These are phyloP conservation scores for Penicillium psychrofluorescens DNA, from an alignment of 495 filamentous ascomycete genomes.

Conservation along the genomic window DNA sequence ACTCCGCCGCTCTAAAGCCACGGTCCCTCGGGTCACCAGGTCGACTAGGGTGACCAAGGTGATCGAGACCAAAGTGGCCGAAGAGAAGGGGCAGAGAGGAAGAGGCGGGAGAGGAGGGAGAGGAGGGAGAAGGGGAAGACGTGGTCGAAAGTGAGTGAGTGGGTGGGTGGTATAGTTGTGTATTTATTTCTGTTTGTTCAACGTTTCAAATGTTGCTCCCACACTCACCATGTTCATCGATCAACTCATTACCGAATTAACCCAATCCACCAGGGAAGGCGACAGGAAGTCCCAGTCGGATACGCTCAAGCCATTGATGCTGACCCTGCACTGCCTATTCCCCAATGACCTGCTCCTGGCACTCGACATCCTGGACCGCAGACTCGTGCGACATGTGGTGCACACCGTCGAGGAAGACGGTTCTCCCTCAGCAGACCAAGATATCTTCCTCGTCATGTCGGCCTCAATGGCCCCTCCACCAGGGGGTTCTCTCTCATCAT, in stretches of 20 bases:
- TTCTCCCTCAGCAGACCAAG: slow-evolving; percentile 4
- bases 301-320: slow-evolving; percentile 32
- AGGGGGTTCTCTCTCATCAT: slow-evolving; percentile 6
- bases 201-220: not conserved
- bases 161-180: not conserved
- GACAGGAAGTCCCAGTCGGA: slow-evolving; percentile 4
- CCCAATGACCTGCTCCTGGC: slow-evolving; percentile 60
- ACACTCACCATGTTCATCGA: slow-evolving; percentile 19
- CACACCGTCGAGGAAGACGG: slow-evolving; percentile 1
- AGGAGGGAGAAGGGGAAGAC: no score
- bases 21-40: no score
- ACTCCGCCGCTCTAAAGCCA: no score
- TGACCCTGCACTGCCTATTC: slow-evolving; percentile 49
- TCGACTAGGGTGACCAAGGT: no score
- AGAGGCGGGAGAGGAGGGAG: no score
- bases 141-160: not conserved
- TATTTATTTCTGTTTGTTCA: not conserved
- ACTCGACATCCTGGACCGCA: slow-evolving; percentile 73
- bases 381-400: slow-evolving; percentile 47
- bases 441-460: slow-evolving; percentile 32
- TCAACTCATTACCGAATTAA: slow-evolving; percentile 17
- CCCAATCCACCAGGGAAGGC: not conserved
- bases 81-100: no score
- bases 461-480: slow-evolving; percentile 34
- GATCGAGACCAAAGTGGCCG: no score